Evolutionary conservation across 257 asterid species (phyloP).

Genomic region (Sherardia arvensis): DNA sequence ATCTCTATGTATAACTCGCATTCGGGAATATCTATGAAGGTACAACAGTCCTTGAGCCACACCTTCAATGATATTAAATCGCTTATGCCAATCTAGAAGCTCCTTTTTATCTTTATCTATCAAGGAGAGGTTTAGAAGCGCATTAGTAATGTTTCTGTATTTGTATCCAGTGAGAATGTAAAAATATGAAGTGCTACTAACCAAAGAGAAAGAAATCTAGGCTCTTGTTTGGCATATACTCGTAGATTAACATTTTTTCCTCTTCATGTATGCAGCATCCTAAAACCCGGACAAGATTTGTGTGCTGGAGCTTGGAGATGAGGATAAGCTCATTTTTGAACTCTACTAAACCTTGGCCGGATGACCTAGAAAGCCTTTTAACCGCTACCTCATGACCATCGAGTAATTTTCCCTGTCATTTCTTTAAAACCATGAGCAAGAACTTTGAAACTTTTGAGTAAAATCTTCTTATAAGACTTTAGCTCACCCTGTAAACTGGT

Average conservation of each 20-base stretch:
- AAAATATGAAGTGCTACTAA: neutral
- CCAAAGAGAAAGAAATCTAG: constrained; percentile 41
- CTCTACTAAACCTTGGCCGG: constrained; percentile 56
- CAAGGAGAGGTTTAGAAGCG: neutral
- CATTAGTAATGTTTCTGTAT: neutral
- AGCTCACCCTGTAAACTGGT: constrained; percentile 42
- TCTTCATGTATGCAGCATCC: constrained; percentile 49
- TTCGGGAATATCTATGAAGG: neutral
- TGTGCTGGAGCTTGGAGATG: constrained; percentile 56
- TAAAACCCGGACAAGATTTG: constrained; percentile 47
- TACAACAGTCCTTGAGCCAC: constrained; percentile 1
- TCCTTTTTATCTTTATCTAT: constrained; percentile 22
- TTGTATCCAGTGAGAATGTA: no score
- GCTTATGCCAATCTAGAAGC: constrained; percentile 20
- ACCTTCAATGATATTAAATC: constrained; percentile 29
- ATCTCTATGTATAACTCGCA: constrained; percentile 1
- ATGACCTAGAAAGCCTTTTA: constrained; percentile 43
- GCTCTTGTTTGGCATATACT: constrained; percentile 58
- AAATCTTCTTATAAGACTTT: neutral
- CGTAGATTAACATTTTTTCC: constrained; percentile 50
- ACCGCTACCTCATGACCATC: constrained; percentile 54
- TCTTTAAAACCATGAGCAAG: neutral
- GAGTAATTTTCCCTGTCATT: constrained; percentile 33
- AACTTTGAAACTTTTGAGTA: neutral
- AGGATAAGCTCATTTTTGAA: constrained; percentile 53